Evolutionary conservation across 495 filamentous ascomycete species (phyloP), one percentile per base, ranked within the genome.

Genomic region (Hyaloscypha bicolor): DNA sequence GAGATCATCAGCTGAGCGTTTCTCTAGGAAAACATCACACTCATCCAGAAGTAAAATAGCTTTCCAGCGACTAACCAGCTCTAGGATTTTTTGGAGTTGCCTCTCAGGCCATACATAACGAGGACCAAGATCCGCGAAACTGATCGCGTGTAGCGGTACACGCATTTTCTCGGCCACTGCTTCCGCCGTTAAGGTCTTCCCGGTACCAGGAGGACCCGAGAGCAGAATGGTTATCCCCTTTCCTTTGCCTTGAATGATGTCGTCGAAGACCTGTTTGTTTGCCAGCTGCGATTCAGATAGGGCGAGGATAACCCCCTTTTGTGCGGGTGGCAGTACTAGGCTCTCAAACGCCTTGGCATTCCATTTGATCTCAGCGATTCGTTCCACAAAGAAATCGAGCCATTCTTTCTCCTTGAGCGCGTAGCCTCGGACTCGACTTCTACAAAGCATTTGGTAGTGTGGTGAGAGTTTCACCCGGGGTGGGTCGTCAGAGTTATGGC

Each of bases 191-290:
- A 72, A 77, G 1, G 73, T 75, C 37, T 73, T 73, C 4, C 72
- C 72, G 16, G 72, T 70, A 11, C 72, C 71, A 5, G 72, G 71
- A 11, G 22, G 32, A 4, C 74, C 74, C 45, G 75, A 71, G 11
- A 76, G 69, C 25, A 76, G 56, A 31, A 76, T n/a, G n/a, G n/a
- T n/a, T n/a, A n/a, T n/a, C n/a, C n/a, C n/a, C n/a, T n/a, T n/a
- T n/a, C n/a, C n/a, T n/a, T n/a, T n/a, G n/a, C n/a, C n/a, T n/a
- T n/a, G n/a, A n/a, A n/a, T n/a, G n/a, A n/a, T n/a, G n/a, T n/a
- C n/a, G n/a, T n/a, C n/a, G n/a, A n/a, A 75, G 60, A 84, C 81
- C 9, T 83, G 72, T 2, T 81, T 83, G 25, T 80, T 78, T 6
- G 80, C 80, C 42, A 48, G 42, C 9, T 48, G 42, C 42, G 42